These are phyloP conservation scores for Clarireedia homoeocarpa DNA, from an alignment of 2,329 filamentous ascomycete species.

Conservation along the genomic window DNA sequence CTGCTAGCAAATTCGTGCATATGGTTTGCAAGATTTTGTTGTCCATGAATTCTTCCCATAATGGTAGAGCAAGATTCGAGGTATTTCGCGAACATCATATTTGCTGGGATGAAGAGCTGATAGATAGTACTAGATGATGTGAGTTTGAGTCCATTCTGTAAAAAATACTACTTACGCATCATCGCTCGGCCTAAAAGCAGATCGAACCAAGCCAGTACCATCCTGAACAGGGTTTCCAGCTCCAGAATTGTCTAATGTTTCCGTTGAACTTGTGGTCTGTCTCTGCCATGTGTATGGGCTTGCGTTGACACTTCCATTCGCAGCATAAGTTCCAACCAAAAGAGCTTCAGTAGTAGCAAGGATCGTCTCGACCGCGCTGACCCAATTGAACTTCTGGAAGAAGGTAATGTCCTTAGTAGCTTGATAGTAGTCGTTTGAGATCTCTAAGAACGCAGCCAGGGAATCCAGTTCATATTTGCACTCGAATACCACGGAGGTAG, in stretches of 20 bases:
- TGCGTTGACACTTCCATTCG: conserved; percentile 46
- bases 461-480: conserved; percentile 97
- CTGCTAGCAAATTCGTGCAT: conserved; percentile 53
- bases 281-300: conserved; percentile 71
- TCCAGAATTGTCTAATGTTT: conserved; percentile 71
- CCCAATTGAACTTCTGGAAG: conserved; percentile 68
- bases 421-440: conserved; percentile 73
- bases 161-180: conserved; percentile 48
- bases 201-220: conserved; percentile 73
- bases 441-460: conserved; percentile 74
- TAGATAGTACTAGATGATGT: conserved; percentile 45
- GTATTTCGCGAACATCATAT: conserved; percentile 72
- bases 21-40: conserved; percentile 41
- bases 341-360: conserved; percentile 63
- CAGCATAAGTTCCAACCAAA: conserved; percentile 64
- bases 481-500: conserved; percentile 74
- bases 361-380: conserved; percentile 61
- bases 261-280: conserved; percentile 63
- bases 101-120: conserved; percentile 82
- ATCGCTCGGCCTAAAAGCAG: conserved; percentile 84
- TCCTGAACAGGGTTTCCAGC: conserved; percentile 69
- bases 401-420: conserved; percentile 65
- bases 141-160: background rate
- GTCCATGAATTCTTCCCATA: conserved; percentile 42
- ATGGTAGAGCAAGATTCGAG: conserved; percentile 46